Evolutionary conservation across 1,139 yeast genomes (phyloP).

Genomic region (Maudiozyma humilis): DNA sequence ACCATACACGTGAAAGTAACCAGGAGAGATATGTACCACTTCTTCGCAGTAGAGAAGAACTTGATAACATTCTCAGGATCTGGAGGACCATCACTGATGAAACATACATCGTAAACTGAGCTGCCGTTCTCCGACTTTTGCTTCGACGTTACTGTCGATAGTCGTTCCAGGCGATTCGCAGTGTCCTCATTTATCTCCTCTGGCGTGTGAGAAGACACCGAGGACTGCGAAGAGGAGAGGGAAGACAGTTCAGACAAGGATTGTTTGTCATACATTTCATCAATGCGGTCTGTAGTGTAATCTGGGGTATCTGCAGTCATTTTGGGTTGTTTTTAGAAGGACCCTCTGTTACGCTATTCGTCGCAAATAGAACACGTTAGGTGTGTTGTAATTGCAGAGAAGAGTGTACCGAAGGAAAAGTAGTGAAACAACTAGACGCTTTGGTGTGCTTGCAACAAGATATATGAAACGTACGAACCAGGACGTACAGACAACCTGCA

Average conservation of each 20-base stretch:
- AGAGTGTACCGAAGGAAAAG: not conserved
- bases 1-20: conserved; percentile 41
- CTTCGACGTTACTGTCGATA: not conserved
- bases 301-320: not conserved
- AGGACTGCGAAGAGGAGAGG: not conserved
- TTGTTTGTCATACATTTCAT: not conserved
- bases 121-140: not conserved
- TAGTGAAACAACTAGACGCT: not conserved
- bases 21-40: conserved; percentile 48
- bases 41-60: conserved; percentile 33
- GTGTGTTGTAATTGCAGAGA: too few relatives aligned
- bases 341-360: not conserved
- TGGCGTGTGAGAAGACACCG: not conserved
- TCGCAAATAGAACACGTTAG: too few relatives aligned
- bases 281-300: not conserved
- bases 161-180: not conserved
- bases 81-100: conserved; percentile 24
- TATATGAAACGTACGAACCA: not conserved
- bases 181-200: not conserved
- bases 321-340: not conserved
- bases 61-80: conserved; percentile 48
- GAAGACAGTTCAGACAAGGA: not conserved
- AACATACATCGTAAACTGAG: conserved; percentile 24
- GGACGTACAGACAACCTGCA: not conserved
- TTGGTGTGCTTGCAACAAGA: too few relatives aligned